Base-by-base conservation (phyloP, 768 basidiomycete genomes). In the Boletus subparvulus region DNA sequence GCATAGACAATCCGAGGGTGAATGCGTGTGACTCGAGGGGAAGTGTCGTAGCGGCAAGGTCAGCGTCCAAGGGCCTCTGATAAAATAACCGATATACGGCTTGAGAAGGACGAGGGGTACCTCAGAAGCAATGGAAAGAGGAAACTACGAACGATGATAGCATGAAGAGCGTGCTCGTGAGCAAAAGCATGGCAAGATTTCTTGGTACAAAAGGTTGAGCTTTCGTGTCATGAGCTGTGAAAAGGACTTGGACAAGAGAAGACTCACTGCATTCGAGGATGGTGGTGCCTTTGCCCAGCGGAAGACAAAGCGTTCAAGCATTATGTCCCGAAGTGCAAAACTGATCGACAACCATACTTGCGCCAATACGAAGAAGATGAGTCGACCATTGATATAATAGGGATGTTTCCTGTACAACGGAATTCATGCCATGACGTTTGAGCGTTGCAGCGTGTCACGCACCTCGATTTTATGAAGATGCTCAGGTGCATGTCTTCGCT, bases 391-490 rank as follows among this genome's bases (percentile, higher is more conserved):
- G 24, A 90, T 75, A 63, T 89, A 85, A 60, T 83, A 82, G 0
- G 87, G 88, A 57, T 91, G 87, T 70, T 87, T 90, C 64, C 88
- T 90, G 58, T 43, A 16, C 6, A 39, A 41, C 21, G 0, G n/a
- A 4, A 37, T 43, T 48, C 41, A 11, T 21, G 43, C 6, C 10
- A 55, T 43, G 2, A 24, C 10, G 42, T n/a, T 19, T 7, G 12
- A 19, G 13, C 6, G 1, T 19, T 6, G 14, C 4, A 16, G n/a
- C 9, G 30, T 6, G 21, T 8, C 69, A 78, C 61, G 30, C 55
- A 87, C 88, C 75, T 85, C 32, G 87, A 90, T 58, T 83, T 85
- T 16, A 87, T 82, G 54, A 90, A 90, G 0, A 88, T 19, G 0
- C 74, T 69, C 7, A 90, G 67, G 40, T 71, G 75, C 16, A 78